Percentiles rank a stretch among this genome's conserved stretches.
Conservation (phyloP, 306 rosid species). For the Oemleria cerasiformis region DNA sequence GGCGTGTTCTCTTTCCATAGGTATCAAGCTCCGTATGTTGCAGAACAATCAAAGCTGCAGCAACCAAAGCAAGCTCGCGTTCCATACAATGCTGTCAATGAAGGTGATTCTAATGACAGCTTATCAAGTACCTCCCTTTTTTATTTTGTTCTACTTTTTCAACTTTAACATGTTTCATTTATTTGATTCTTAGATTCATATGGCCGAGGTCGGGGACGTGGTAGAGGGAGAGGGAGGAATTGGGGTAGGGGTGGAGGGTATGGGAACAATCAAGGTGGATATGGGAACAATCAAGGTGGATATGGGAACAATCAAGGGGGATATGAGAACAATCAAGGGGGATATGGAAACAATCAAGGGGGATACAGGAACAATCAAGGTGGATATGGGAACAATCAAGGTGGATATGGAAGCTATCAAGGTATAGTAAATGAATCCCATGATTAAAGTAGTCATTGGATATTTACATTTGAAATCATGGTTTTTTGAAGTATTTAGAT, state of each 20-base stretch:
- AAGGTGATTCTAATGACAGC: slow-evolving; percentile 45
- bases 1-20: slow-evolving; percentile 31
- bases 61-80: slow-evolving; percentile 60
- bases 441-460: neutral
- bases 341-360: neutral
- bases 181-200: slow-evolving; percentile 54
- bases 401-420: slow-evolving; percentile 30
- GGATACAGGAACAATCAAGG: slow-evolving; percentile 34
- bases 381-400: slow-evolving; percentile 49
- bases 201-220: slow-evolving; percentile 83
- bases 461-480: neutral
- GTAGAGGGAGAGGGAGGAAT: slow-evolving; percentile 83
- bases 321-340: slow-evolving; percentile 26
- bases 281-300: slow-evolving; percentile 32
- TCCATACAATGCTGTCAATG: slow-evolving; percentile 67
- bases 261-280: slow-evolving; percentile 46
- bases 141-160: neutral
- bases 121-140: slow-evolving; percentile 3
- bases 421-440: neutral
- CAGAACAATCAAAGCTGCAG: slow-evolving; percentile 63
- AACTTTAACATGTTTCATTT: slow-evolving; percentile 16
- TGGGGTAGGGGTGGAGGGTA: slow-evolving; percentile 87
- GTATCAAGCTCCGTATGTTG: slow-evolving; percentile 66
- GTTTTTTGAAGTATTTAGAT: neutral
- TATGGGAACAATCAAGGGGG: slow-evolving; percentile 28